Evolutionary conservation across 2,329 filamentous ascomycete species (phyloP).

Genomic region (Exophiala alcalophila): DNA sequence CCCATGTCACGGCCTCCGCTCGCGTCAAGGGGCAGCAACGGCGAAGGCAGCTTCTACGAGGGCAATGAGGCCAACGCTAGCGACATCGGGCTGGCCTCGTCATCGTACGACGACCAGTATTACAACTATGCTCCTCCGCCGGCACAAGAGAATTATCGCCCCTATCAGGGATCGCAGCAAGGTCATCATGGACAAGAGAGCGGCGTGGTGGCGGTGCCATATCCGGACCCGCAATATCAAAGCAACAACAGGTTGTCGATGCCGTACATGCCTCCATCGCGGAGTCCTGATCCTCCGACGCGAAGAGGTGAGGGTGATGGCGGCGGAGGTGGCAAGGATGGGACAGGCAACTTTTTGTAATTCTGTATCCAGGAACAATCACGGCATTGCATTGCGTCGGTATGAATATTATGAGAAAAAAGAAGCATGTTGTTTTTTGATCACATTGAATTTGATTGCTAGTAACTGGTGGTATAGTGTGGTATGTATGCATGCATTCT

Average conservation of each 20-base stretch:
- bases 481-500: too few species aligned
- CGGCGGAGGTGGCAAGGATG: too few species aligned
- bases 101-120: constrained; percentile 22
- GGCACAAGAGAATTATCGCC: constrained; percentile 2
- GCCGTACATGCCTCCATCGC: constrained; percentile 17
- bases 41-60: constrained; percentile 8
- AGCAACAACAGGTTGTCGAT: constrained; percentile 12
- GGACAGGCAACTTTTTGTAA: constrained; percentile 14
- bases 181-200: constrained; percentile 20
- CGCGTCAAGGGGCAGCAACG: constrained; percentile 1
- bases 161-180: constrained; percentile 5
- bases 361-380: too few species aligned
- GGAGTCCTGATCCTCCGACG: constrained; percentile 12
- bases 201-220: constrained; percentile 5
- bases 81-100: constrained; percentile 26
- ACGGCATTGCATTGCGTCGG: too few species aligned
- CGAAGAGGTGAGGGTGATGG: constrained; percentile 3
- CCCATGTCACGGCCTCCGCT: constrained; percentile 3
- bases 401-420: too few species aligned
- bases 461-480: too few species aligned
- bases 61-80: constrained; percentile 12
- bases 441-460: too few species aligned
- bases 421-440: too few species aligned
- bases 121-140: constrained; percentile 5
- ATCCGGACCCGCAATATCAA: constrained; percentile 10